phyloP scores from a whole-genome alignment of 345 rosid genomes.

The Salix exigua region DNA sequence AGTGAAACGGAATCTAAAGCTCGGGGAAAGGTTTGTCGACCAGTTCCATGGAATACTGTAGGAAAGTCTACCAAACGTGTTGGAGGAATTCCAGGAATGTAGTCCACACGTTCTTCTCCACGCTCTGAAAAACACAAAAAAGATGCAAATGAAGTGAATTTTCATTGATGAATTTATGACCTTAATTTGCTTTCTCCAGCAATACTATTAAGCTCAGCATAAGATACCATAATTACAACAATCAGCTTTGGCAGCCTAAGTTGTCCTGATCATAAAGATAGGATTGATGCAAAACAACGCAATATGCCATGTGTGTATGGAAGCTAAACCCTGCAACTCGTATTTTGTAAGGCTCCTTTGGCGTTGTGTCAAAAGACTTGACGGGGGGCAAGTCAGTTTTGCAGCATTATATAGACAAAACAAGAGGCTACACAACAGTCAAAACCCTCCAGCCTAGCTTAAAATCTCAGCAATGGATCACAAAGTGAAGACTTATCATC shows the following conservation, averaged over 20 bases:
- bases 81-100: conserved; percentile 34
- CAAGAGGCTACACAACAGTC: no score
- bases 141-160: no score
- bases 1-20: conserved; percentile 7
- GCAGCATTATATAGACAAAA: no score
- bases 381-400: not conserved
- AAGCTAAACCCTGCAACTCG: not conserved
- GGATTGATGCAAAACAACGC: not conserved
- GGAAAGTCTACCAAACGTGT: conserved; percentile 29
- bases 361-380: not conserved
- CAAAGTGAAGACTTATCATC: no score
- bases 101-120: conserved; percentile 34
- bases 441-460: no score
- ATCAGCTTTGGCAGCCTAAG: not conserved
- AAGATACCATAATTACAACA: not conserved
- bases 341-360: not conserved
- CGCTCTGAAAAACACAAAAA: not conserved
- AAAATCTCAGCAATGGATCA: no score
- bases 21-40: not conserved
- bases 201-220: not conserved
- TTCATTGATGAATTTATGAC: not conserved
- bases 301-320: not conserved
- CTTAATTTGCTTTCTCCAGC: not conserved
- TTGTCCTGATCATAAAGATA: not conserved
- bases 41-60: conserved; percentile 1